Conservation (phyloP, 108 stramenopile genomes). For the Heterococcus sp. region DNA sequence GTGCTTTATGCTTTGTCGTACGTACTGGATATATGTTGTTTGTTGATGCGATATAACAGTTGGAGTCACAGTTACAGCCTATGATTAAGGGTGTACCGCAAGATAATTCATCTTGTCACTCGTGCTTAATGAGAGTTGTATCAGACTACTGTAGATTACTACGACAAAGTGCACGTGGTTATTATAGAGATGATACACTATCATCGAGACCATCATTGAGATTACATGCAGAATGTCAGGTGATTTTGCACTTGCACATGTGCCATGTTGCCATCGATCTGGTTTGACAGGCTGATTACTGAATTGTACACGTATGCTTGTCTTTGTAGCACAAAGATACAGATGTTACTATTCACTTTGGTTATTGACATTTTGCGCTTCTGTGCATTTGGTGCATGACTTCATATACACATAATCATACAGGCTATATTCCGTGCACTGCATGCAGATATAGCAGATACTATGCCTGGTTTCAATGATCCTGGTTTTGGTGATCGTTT, state of each 20-base stretch:
- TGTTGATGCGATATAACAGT: constrained; percentile 1
- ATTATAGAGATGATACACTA: constrained; percentile 39
- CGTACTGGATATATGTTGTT: background rate
- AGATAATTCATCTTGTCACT: constrained; percentile 23
- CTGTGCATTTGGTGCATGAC: too few relatives aligned
- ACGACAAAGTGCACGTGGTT: constrained; percentile 43
- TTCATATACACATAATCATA: background rate
- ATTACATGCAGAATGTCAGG: constrained; percentile 15
- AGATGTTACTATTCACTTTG: background rate
- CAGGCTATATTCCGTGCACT: constrained; percentile 2
- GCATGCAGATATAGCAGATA: constrained; percentile 33
- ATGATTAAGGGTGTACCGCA: constrained; percentile 45
- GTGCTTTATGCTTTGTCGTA: background rate
- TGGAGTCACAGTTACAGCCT: constrained; percentile 27
- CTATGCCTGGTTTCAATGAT: constrained; percentile 48
- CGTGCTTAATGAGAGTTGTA: constrained; percentile 41
- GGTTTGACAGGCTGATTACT: background rate
- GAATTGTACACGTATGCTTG: background rate
- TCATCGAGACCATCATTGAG: constrained; percentile 20
- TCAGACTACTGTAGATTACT: constrained; percentile 42
- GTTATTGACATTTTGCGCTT: background rate
- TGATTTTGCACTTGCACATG: background rate
- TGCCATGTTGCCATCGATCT: background rate
- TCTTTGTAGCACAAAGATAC: background rate
- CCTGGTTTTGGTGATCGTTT: constrained; percentile 31